Percentiles rank a stretch among this genome's conserved stretches.
Evolutionary conservation across 2,329 filamentous ascomycete genomes (phyloP).

Genomic region (Neopestalotiopsis rosae): DNA sequence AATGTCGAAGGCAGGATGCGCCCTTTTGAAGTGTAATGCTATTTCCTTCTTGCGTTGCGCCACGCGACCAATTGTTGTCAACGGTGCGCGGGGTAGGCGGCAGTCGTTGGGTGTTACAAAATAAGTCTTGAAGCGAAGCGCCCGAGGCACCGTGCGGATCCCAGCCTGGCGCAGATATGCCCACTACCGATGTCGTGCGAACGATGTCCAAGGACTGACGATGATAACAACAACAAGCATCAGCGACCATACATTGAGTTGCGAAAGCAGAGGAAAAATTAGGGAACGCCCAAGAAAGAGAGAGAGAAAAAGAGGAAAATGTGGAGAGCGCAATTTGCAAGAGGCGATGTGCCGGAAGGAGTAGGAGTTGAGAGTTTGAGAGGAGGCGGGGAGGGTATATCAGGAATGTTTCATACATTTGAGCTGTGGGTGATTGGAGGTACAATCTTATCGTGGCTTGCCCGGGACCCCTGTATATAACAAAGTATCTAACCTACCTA

Average conservation of each 20-base stretch:
- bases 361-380: not conserved
- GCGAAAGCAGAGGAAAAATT: not conserved
- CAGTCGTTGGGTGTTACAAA: slow-evolving; percentile 7
- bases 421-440: slow-evolving; percentile 17
- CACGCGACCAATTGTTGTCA: slow-evolving; percentile 13
- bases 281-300: not conserved
- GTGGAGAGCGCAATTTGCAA: not conserved
- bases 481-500: not conserved
- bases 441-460: slow-evolving; percentile 19
- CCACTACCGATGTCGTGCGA: not conserved
- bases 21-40: not conserved
- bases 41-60: not conserved
- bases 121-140: not conserved
- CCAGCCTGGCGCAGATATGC: not conserved
- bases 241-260: not conserved
- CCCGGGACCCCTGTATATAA: not conserved
- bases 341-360: not conserved
- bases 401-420: slow-evolving; percentile 16
- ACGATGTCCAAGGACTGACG: not conserved
- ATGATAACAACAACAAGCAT: not conserved
- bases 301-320: not conserved
- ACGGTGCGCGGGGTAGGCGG: slow-evolving; percentile 5
- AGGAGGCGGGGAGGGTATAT: slow-evolving; percentile 18
- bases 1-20: not conserved
- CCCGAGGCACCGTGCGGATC: not conserved